A percentile compares a stretch with the other conserved stretches of the same genome.
Conservation (phyloP, 441 rosid genomes). For the Codiaeum variegatum region DNA sequence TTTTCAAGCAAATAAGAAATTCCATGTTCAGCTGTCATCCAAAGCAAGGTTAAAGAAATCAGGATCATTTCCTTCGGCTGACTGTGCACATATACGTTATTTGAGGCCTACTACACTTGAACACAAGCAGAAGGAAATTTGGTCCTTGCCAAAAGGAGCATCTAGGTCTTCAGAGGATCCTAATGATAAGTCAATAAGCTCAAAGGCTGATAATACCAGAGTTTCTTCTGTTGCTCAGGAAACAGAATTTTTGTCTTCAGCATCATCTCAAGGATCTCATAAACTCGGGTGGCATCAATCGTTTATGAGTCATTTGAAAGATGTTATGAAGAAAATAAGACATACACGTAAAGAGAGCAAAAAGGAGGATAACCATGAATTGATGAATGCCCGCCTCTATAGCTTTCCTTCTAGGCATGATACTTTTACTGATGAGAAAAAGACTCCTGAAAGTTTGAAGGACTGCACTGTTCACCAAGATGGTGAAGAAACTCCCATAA, state of each 20-base stretch:
- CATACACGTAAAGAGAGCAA: slow-evolving; percentile 46
- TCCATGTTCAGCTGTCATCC: slow-evolving; percentile 31
- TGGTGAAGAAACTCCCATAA: slow-evolving; percentile 15
- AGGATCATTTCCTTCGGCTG: slow-evolving; percentile 68
- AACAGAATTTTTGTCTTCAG: slow-evolving; percentile 28
- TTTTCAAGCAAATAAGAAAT: slow-evolving; percentile 26
- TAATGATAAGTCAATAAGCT: slow-evolving; percentile 13
- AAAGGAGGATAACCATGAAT: slow-evolving; percentile 20
- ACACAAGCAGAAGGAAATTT: slow-evolving; percentile 66
- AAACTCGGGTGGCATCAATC: slow-evolving; percentile 49
- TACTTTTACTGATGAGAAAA: slow-evolving; percentile 15
- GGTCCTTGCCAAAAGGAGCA: slow-evolving; percentile 43
- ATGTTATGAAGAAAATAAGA: slow-evolving; percentile 56
- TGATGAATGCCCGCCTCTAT: slow-evolving; percentile 1
- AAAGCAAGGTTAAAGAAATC: slow-evolving; percentile 50
- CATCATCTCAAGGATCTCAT: slow-evolving; percentile 19
- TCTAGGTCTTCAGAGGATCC: slow-evolving; percentile 24
- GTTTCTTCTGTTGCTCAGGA: slow-evolving; percentile 17
- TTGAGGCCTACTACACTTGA: slow-evolving; percentile 51
- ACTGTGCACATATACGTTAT: slow-evolving; percentile 25
- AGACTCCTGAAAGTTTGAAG: slow-evolving; percentile 12
- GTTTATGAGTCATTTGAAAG: slow-evolving; percentile 43
- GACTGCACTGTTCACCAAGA: slow-evolving; percentile 18
- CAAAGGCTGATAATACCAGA: slow-evolving; percentile 11
- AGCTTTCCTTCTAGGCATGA: slow-evolving; percentile 18